These are phyloP conservation scores for Paraconiothyrium brasiliense DNA, from an alignment of 2,329 filamentous ascomycete species.

Conservation along the genomic window DNA sequence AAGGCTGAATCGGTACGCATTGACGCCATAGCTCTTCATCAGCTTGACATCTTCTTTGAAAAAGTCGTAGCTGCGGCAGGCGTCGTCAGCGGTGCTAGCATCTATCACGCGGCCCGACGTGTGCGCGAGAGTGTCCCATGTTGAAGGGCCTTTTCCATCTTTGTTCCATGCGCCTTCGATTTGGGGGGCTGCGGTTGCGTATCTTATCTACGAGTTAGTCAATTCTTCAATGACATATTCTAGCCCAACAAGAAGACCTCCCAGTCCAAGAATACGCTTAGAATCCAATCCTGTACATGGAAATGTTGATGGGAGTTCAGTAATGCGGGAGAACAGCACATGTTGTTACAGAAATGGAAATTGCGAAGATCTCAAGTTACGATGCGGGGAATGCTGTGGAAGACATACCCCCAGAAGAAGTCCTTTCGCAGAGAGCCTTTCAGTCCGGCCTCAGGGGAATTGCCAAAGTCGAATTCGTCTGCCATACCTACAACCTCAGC, in stretches of 20 bases:
- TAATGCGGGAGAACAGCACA: too few species aligned
- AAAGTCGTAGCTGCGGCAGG: conserved; percentile 45
- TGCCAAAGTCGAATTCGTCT: conserved; percentile 12
- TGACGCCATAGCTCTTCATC: conserved; percentile 31
- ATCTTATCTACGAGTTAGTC: conserved; percentile 18
- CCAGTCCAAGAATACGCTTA: too few species aligned
- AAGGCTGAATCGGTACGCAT: conserved; percentile 30
- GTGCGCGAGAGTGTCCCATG: conserved; percentile 55
- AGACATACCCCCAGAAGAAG: conserved; percentile 50
- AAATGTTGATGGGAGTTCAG: too few species aligned
- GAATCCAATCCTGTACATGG: too few species aligned
- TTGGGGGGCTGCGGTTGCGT: conserved; percentile 56
- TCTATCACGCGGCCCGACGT: conserved; percentile 54
- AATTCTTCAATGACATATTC: too few species aligned
- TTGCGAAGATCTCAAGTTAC: too few species aligned
- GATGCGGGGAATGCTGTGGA: not conserved
- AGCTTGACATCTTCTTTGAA: conserved; percentile 56
- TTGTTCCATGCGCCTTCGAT: conserved; percentile 56
- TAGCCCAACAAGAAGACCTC: too few species aligned
- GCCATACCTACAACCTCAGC: not conserved
- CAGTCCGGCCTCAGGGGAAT: conserved; percentile 19
- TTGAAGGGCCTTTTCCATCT: conserved; percentile 55
- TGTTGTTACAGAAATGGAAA: too few species aligned
- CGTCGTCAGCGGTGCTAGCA: conserved; percentile 47
- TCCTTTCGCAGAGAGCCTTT: conserved; percentile 41